Evolutionary conservation across 768 basidiomycete genomes (phyloP).

Genomic region (Boletus subcaerulescens): DNA sequence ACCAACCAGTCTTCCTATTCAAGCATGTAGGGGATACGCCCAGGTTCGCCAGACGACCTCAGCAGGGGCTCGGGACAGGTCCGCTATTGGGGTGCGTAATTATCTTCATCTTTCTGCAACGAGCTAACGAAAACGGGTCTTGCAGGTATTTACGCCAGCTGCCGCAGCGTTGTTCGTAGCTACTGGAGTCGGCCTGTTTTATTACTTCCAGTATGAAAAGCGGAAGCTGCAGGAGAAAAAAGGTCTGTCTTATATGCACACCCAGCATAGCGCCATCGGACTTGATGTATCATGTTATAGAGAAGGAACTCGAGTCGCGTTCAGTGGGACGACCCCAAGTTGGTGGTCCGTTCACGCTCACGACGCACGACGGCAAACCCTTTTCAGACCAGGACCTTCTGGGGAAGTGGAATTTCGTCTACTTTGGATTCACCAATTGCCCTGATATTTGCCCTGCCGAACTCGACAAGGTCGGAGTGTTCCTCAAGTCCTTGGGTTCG

Average conservation of each 20-base stretch:
- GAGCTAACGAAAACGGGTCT: not conserved
- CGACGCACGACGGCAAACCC: slow-evolving; percentile 56
- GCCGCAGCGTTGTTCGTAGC: slow-evolving; percentile 82
- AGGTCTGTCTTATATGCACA: slow-evolving; percentile 43
- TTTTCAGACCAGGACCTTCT: slow-evolving; percentile 84
- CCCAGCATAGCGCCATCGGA: not conserved
- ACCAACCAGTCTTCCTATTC: not conserved
- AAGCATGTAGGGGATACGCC: slow-evolving; percentile 15
- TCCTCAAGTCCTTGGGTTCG: slow-evolving; percentile 73
- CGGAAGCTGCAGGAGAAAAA: slow-evolving; percentile 69
- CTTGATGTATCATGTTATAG: slow-evolving; percentile 35
- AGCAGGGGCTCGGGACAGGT: slow-evolving; percentile 31
- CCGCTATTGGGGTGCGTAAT: slow-evolving; percentile 34
- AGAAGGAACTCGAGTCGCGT: slow-evolving; percentile 68
- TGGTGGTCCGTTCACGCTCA: slow-evolving; percentile 86
- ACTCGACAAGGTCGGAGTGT: slow-evolving; percentile 87
- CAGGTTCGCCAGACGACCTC: slow-evolving; percentile 18
- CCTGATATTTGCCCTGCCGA: slow-evolving; percentile 99
- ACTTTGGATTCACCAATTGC: slow-evolving; percentile 99
- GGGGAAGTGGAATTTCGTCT: slow-evolving; percentile 88
- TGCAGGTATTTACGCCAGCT: slow-evolving; percentile 87
- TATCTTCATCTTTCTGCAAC: not conserved
- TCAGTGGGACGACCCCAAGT: slow-evolving; percentile 83
- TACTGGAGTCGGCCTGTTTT: slow-evolving; percentile 77
- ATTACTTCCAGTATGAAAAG: slow-evolving; percentile 91